A percentile compares a stretch with the other conserved stretches of the same genome.
Evolutionary conservation across 2,329 filamentous ascomycete genomes (phyloP).

Genomic region (Colletotrichum ledebouriae): DNA sequence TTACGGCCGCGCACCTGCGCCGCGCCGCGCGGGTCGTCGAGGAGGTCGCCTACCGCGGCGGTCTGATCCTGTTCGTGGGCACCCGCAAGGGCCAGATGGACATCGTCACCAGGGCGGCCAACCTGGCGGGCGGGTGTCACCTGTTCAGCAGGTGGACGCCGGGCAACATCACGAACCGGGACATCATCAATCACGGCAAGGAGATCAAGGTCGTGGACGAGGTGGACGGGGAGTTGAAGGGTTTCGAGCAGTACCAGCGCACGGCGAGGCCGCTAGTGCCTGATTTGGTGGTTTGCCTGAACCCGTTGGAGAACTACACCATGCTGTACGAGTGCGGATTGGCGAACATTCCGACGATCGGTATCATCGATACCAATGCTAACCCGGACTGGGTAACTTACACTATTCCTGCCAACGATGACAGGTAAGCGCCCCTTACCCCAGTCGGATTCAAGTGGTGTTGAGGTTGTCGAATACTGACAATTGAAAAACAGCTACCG

Average conservation of each 20-base stretch:
- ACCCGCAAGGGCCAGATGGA: slow-evolving; percentile 86
- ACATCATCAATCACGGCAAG: slow-evolving; percentile 84
- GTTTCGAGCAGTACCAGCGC: slow-evolving; percentile 75
- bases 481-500: slow-evolving; percentile 72
- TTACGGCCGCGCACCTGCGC: slow-evolving; percentile 89
- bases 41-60: slow-evolving; percentile 85
- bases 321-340: slow-evolving; percentile 91
- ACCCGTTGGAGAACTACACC: slow-evolving; percentile 92
- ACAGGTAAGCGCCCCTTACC: slow-evolving; percentile 71
- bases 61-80: slow-evolving; percentile 91
- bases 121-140: slow-evolving; percentile 84
- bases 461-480: background rate
- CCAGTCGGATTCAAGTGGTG: too few relatives aligned
- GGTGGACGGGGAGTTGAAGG: slow-evolving; percentile 70
- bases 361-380: slow-evolving; percentile 92
- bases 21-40: slow-evolving; percentile 93
- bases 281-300: slow-evolving; percentile 92
- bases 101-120: slow-evolving; percentile 83
- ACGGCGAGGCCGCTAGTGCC: slow-evolving; percentile 79
- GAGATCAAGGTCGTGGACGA: slow-evolving; percentile 82
- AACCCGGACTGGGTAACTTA: slow-evolving; percentile 97
- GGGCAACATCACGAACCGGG: slow-evolving; percentile 91
- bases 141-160: slow-evolving; percentile 95
- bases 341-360: slow-evolving; percentile 92
- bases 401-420: slow-evolving; percentile 95